These are phyloP conservation scores for Aspergillus tamarii DNA, from an alignment of 2,329 filamentous ascomycete genomes.

Conservation along the genomic window DNA sequence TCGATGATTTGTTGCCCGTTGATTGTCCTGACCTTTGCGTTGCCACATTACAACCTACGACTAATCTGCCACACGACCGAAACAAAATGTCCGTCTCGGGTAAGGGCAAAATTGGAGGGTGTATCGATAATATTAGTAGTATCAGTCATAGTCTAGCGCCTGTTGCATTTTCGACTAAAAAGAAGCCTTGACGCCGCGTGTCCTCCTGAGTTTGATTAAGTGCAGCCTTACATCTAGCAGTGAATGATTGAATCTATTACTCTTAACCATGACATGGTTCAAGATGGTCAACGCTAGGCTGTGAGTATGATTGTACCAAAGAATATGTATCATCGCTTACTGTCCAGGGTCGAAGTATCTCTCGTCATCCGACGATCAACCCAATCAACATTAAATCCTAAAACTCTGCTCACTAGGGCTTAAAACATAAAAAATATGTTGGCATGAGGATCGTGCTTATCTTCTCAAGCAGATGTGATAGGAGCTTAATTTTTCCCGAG, in stretches of 20 bases:
- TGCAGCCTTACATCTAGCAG: not conserved
- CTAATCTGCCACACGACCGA: slow-evolving; percentile 13
- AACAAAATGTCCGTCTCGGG: slow-evolving; percentile 14
- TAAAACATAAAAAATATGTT: not conserved
- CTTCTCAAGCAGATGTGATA: not conserved
- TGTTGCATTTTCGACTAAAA: not conserved
- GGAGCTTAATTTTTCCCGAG: not conserved
- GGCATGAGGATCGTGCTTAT: not conserved
- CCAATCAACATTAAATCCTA: not conserved
- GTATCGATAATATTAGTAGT: not conserved
- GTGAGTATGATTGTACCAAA: slow-evolving; percentile 1
- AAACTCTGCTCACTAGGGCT: not conserved
- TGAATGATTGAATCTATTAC: not conserved
- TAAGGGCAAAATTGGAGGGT: slow-evolving; percentile 6
- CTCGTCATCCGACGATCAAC: not conserved
- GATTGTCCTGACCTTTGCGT: slow-evolving; percentile 15
- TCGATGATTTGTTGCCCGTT: slow-evolving; percentile 19
- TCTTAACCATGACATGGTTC: not conserved
- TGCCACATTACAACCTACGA: slow-evolving; percentile 20
- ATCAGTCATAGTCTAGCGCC: not conserved
- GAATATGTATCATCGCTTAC: not conserved
- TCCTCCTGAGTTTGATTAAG: not conserved
- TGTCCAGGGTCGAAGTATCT: not conserved
- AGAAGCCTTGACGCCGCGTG: not conserved
- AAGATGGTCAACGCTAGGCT: not conserved